Conservation (phyloP, 1,284 basidiomycete genomes). For the Pascua sp. region DNA sequence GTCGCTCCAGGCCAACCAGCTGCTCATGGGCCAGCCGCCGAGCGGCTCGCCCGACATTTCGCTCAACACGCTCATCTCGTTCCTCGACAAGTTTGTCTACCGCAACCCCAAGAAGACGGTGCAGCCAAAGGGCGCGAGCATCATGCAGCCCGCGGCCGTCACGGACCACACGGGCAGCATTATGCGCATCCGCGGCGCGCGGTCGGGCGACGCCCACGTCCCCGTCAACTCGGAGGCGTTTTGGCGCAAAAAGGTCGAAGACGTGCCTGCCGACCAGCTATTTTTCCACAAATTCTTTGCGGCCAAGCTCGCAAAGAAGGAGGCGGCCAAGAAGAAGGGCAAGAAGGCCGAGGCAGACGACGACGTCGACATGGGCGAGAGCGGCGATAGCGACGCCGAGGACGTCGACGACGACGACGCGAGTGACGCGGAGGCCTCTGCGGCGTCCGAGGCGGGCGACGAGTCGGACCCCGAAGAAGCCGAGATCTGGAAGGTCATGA, state of each 20-base stretch:
- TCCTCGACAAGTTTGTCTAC: slow-evolving; percentile 86
- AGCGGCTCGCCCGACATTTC: slow-evolving; percentile 83
- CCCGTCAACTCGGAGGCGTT: slow-evolving; percentile 64
- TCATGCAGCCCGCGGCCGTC: slow-evolving; percentile 90
- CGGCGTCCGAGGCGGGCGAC: slow-evolving; percentile 32
- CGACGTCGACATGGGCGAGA: slow-evolving; percentile 13
- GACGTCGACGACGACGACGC: slow-evolving; percentile 27
- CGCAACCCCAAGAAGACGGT: slow-evolving; percentile 89
- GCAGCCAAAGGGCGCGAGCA: slow-evolving; percentile 66
- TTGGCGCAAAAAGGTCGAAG: slow-evolving; percentile 66
- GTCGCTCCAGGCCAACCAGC: slow-evolving; percentile 77
- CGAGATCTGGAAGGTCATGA: slow-evolving; percentile 88
- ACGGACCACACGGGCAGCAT: slow-evolving; percentile 62
- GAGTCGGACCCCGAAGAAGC: slow-evolving; percentile 58
- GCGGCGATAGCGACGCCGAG: slow-evolving; percentile 17
- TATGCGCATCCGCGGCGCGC: slow-evolving; percentile 64
- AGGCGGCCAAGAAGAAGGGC: slow-evolving; percentile 54
- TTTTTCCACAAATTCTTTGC: slow-evolving; percentile 57
- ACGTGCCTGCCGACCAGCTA: slow-evolving; percentile 83
- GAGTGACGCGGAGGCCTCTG: slow-evolving; percentile 29
- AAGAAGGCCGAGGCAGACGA: slow-evolving; percentile 30
- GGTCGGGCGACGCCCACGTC: slow-evolving; percentile 41
- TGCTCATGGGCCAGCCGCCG: slow-evolving; percentile 63
- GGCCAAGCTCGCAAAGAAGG: slow-evolving; percentile 55
- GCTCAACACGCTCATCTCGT: slow-evolving; percentile 87